phyloP scores from a whole-genome alignment of 306 rosid species.

The Trifolium subterraneum region DNA sequence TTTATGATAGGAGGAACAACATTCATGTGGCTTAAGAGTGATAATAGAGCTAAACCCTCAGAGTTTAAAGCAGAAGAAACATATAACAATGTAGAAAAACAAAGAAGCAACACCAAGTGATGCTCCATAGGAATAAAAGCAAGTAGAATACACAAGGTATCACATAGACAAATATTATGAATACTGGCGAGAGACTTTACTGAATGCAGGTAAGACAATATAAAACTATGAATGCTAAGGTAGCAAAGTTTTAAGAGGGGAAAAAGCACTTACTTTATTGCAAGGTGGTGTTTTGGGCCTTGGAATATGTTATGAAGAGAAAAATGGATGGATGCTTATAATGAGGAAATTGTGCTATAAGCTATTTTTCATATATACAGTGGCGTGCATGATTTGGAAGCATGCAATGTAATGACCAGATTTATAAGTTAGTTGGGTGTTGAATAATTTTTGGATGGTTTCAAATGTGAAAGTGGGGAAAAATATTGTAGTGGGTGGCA shows the following conservation, averaged over 20 bases:
- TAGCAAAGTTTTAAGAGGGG: neutral
- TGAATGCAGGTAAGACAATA: neutral
- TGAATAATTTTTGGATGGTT: neutral
- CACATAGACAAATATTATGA: too few relatives aligned
- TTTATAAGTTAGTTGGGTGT: neutral
- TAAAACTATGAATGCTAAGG: neutral
- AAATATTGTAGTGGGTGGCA: too few relatives aligned
- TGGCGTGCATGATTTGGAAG: neutral
- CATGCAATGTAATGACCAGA: neutral
- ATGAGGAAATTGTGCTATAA: neutral
- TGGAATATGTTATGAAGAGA: neutral
- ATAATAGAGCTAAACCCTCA: conserved; percentile 63
- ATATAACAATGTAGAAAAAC: conserved; percentile 42
- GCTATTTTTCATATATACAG: neutral
- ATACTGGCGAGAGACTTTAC: neutral
- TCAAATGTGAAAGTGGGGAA: neutral
- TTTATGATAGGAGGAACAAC: conserved; percentile 48
- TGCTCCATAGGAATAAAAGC: conserved; percentile 26
- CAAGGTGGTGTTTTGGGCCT: neutral
- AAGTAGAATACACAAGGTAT: neutral
- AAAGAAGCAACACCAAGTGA: conserved; percentile 39
- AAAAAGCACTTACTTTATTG: neutral
- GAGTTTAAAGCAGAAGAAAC: conserved; percentile 53
- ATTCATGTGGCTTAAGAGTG: conserved; percentile 60
- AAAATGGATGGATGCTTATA: neutral